Evolutionary conservation across 495 filamentous ascomycete genomes (phyloP).

Genomic region (Aspergillus nidulans): DNA sequence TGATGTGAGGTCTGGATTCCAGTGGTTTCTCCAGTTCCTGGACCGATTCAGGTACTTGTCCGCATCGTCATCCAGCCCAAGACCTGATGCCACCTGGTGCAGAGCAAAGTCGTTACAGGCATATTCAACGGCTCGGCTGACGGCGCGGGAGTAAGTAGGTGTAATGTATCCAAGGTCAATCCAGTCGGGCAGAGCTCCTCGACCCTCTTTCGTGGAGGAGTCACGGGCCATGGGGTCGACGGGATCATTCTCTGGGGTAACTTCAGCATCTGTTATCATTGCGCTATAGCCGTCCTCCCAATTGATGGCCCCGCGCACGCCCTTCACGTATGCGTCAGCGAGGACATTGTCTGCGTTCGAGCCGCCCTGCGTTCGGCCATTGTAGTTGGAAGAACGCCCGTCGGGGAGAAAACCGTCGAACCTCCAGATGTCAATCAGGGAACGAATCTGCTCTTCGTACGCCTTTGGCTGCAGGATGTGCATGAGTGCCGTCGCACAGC

Average conservation of each 20-base stretch:
- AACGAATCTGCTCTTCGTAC: slow-evolving; percentile 64
- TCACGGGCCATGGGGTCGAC: slow-evolving; percentile 56
- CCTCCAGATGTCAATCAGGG: slow-evolving; percentile 66
- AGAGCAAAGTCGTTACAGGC: slow-evolving; percentile 65
- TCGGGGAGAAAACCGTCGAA: slow-evolving; percentile 64
- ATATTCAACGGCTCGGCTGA: slow-evolving; percentile 66
- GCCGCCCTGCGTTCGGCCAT: slow-evolving; percentile 67
- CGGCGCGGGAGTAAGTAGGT: slow-evolving; percentile 54
- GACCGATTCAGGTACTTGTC: slow-evolving; percentile 60
- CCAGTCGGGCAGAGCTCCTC: slow-evolving; percentile 70
- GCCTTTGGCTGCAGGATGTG: slow-evolving; percentile 60
- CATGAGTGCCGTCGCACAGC: slow-evolving; percentile 58
- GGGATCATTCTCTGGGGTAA: slow-evolving; percentile 57
- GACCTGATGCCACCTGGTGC: slow-evolving; percentile 45
- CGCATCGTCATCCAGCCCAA: slow-evolving; percentile 48
- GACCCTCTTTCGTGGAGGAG: slow-evolving; percentile 64
- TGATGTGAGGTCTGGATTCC: slow-evolving; percentile 53
- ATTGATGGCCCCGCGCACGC: slow-evolving; percentile 58
- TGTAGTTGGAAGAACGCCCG: slow-evolving; percentile 65
- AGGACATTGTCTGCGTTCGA: slow-evolving; percentile 72
- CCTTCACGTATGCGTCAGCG: slow-evolving; percentile 72
- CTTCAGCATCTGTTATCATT: slow-evolving; percentile 68
- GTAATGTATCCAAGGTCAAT: slow-evolving; percentile 59
- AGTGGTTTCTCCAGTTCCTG: slow-evolving; percentile 69
- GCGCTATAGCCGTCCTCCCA: slow-evolving; percentile 67